Evolutionary conservation across 306 rosid species (phyloP).

Genomic region (Prunus mira): DNA sequence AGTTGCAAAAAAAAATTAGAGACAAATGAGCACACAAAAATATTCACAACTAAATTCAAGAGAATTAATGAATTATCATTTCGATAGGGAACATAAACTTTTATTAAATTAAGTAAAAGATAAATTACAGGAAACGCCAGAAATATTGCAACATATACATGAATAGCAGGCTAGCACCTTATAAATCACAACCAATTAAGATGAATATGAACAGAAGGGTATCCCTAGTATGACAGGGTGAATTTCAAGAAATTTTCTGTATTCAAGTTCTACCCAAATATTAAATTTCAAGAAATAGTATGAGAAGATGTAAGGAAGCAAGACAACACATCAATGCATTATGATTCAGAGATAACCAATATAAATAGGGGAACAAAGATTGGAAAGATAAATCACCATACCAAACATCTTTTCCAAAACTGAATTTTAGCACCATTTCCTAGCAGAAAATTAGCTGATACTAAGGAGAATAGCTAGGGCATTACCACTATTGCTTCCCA

Average conservation of each 20-base stretch:
- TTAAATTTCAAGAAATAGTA: neutral
- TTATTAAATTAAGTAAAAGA: neutral
- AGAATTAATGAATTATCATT: neutral
- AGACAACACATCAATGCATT: neutral
- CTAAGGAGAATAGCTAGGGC: no score
- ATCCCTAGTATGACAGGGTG: neutral
- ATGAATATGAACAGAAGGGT: neutral
- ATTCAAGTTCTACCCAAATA: neutral
- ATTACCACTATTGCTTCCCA: no score
- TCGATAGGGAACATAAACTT: neutral
- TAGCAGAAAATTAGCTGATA: neutral
- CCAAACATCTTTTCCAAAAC: neutral
- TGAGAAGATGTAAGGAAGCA: neutral
- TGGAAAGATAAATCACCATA: neutral
- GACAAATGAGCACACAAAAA: neutral
- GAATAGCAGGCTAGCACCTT: neutral
- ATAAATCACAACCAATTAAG: neutral
- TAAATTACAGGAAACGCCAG: neutral
- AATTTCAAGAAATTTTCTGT: neutral
- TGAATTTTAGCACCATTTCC: no score
- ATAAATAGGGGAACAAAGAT: no score
- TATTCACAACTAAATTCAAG: neutral
- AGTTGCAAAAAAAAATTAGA: constrained; percentile 10
- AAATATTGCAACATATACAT: neutral
- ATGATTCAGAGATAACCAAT: neutral